Conservation (phyloP, 805 yeast species). For the Sporopachydermia lactativora region DNA sequence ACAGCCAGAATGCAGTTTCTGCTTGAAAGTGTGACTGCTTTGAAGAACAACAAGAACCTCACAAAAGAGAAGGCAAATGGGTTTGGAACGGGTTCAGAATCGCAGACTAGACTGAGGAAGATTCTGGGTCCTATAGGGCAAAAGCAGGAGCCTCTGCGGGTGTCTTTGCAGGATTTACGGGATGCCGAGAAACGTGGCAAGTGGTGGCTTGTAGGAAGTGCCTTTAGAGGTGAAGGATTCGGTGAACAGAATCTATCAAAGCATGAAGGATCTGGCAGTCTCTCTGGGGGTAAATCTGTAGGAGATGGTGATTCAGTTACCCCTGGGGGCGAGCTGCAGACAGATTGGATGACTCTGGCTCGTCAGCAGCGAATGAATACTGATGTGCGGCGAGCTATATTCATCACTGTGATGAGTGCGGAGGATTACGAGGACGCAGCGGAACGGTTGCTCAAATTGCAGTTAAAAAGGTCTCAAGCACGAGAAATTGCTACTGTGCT, state of each 20-base stretch:
- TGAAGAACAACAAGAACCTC: constrained; percentile 75
- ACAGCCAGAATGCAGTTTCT: constrained; percentile 66
- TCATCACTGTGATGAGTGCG: constrained; percentile 90
- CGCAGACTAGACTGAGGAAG: constrained; percentile 48
- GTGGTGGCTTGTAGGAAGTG: constrained; percentile 99
- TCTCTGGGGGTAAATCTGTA: constrained; percentile 14
- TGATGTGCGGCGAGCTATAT: constrained; percentile 85
- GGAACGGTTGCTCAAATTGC: constrained; percentile 65
- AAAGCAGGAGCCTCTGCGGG: constrained; percentile 67
- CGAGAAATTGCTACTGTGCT: constrained; percentile 78
- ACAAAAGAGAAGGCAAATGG: constrained; percentile 20
- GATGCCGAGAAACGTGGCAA: constrained; percentile 73
- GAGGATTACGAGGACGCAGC: constrained; percentile 83
- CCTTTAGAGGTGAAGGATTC: constrained; percentile 67
- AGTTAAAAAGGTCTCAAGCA: constrained; percentile 65
- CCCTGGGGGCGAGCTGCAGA: no score
- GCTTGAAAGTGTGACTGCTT: constrained; percentile 70
- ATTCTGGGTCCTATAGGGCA: constrained; percentile 38
- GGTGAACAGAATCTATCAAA: no score
- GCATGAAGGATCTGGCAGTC: constrained; percentile 12
- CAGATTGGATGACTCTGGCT: constrained; percentile 86
- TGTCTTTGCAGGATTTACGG: constrained; percentile 67
- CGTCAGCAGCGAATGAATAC: constrained; percentile 86
- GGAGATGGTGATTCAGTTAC: constrained; percentile 57
- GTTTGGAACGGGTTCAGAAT: constrained; percentile 38